A percentile compares a stretch with the other conserved stretches of the same genome.
These are phyloP conservation scores for Penicillium sp. DNA, from an alignment of 2,329 filamentous ascomycete genomes.

Conservation along the genomic window DNA sequence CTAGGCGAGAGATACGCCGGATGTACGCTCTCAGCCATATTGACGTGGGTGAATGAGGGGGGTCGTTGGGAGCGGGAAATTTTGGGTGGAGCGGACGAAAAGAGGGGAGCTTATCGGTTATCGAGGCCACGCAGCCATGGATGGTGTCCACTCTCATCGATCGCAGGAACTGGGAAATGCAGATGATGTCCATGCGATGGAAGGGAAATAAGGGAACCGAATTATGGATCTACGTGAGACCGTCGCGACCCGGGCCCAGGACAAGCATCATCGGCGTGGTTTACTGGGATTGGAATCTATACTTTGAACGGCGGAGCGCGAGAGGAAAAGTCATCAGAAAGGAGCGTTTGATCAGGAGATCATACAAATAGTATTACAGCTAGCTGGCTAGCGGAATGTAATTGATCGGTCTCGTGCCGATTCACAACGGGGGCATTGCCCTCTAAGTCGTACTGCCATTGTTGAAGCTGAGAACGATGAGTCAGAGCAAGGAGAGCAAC, in stretches of 20 bases:
- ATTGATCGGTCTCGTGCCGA: constrained; percentile 5
- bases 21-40: constrained; percentile 30
- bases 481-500: constrained; percentile 9
- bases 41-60: constrained; percentile 1
- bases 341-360: constrained; percentile 5
- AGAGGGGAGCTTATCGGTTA: constrained; percentile 14
- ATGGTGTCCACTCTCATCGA: too few relatives aligned
- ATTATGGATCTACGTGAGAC: too few relatives aligned
- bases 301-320: background rate
- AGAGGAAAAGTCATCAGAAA: background rate
- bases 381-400: constrained; percentile 15
- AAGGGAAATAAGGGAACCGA: background rate
- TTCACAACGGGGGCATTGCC: too few relatives aligned
- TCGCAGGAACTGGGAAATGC: too few relatives aligned
- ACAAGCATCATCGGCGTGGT: too few relatives aligned
- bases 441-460: too few relatives aligned
- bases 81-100: constrained; percentile 2
- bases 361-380: constrained; percentile 32
- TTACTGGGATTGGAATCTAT: too few relatives aligned
- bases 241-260: too few relatives aligned
- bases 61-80: constrained; percentile 11
- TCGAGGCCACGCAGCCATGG: constrained; percentile 1
- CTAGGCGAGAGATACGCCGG: constrained; percentile 70
- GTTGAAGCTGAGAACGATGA: background rate
- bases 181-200: background rate